phyloP scores from a whole-genome alignment of 2,329 filamentous ascomycete genomes.

The Fusarium staphyleae region DNA sequence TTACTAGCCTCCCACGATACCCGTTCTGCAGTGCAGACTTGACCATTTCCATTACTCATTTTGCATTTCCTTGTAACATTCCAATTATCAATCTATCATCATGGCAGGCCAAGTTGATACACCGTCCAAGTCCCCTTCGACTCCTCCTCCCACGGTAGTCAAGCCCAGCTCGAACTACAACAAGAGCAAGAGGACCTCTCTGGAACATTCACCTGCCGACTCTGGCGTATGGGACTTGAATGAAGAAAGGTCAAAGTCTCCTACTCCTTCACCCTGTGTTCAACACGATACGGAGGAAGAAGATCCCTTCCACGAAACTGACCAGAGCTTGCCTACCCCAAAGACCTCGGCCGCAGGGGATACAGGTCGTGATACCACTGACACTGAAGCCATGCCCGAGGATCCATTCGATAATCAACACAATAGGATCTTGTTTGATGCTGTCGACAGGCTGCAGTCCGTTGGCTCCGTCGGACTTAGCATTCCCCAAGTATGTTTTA shows the following conservation, averaged over 20 bases:
- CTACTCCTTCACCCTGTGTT: not conserved
- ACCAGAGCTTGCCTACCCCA: not conserved
- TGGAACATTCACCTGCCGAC: constrained; percentile 15
- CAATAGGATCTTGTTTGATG: constrained; percentile 47
- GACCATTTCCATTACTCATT: not conserved
- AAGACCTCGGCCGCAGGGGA: not conserved
- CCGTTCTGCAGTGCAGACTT: not conserved
- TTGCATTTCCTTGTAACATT: not conserved
- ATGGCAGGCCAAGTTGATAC: constrained; percentile 27
- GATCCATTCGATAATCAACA: constrained; percentile 47
- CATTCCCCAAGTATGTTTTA: constrained; percentile 44
- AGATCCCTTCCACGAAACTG: not conserved
- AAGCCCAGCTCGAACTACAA: not conserved
- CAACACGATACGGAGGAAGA: not conserved
- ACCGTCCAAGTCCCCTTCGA: not conserved
- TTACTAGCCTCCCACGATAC: not conserved
- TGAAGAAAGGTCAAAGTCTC: not conserved
- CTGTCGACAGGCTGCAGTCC: constrained; percentile 47
- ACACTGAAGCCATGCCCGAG: constrained; percentile 26
- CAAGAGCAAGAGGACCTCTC: not conserved
- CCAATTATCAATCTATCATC: not conserved
- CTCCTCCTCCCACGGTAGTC: constrained; percentile 7
- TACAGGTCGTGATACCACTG: not conserved
- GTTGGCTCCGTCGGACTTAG: constrained; percentile 44
- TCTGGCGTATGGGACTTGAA: constrained; percentile 19